Evolutionary conservation across 192 early-diverging fungal genomes (phyloP).

Genomic region (Mortierella alpina): DNA sequence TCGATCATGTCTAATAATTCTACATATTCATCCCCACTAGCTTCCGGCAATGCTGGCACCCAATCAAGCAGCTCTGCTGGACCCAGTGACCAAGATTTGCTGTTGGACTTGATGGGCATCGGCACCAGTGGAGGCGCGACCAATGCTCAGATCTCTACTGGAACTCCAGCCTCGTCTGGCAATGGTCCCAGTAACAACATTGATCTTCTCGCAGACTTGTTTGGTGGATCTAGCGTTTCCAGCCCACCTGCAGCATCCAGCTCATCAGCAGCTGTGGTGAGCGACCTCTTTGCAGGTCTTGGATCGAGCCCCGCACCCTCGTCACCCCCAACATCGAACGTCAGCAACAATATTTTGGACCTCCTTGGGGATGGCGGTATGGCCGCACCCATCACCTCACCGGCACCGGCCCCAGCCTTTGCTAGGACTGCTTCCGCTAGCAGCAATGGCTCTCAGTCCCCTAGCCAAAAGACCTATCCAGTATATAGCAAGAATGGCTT

Average conservation of each 20-base stretch:
- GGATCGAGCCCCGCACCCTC: slow-evolving; percentile 7
- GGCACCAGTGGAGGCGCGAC: slow-evolving; percentile 61
- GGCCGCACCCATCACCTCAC: slow-evolving; percentile 16
- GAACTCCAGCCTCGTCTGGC: slow-evolving; percentile 36
- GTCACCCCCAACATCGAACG: slow-evolving; percentile 15
- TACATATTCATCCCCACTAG: background rate
- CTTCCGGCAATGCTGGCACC: slow-evolving; percentile 32
- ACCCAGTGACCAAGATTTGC: slow-evolving; percentile 65
- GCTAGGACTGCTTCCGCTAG: slow-evolving; percentile 23
- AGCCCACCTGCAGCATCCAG: slow-evolving; percentile 47
- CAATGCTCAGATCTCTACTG: slow-evolving; percentile 47
- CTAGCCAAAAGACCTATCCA: slow-evolving; percentile 55
- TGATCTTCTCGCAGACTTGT: slow-evolving; percentile 80
- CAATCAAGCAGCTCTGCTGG: slow-evolving; percentile 40
- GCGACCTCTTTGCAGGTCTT: slow-evolving; percentile 39
- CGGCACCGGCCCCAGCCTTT: slow-evolving; percentile 36
- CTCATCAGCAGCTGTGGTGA: slow-evolving; percentile 38
- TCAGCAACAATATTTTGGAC: slow-evolving; percentile 43
- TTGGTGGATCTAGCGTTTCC: slow-evolving; percentile 68
- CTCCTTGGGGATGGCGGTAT: slow-evolving; percentile 45
- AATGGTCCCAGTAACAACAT: slow-evolving; percentile 45
- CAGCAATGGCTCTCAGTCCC: slow-evolving; percentile 37
- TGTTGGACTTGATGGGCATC: slow-evolving; percentile 80
- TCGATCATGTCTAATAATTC: background rate
- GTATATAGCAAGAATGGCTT: slow-evolving; percentile 87